These are phyloP conservation scores for Leptodontidium sp. DNA, from an alignment of 2,329 filamentous ascomycete genomes.

Conservation along the genomic window DNA sequence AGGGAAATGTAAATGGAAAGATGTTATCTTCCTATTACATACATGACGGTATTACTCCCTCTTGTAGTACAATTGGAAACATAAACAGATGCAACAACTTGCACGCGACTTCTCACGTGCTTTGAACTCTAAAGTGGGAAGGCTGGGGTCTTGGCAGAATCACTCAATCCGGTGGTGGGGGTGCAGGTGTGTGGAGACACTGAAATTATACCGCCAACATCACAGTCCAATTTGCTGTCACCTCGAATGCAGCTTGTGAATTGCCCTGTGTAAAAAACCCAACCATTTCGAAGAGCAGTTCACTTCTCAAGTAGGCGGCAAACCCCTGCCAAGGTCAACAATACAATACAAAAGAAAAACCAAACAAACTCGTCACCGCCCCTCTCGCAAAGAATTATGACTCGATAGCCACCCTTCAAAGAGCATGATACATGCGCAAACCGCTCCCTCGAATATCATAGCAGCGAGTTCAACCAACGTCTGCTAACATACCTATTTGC, in stretches of 20 bases:
- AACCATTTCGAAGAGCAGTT: neutral
- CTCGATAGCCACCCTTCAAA: slow-evolving; percentile 37
- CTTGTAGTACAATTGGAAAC: neutral
- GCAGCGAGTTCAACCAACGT: slow-evolving; percentile 32
- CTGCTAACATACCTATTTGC: slow-evolving; percentile 14
- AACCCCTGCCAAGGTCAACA: neutral
- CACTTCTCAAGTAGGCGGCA: neutral
- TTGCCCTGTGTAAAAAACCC: neutral
- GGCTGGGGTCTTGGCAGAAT: slow-evolving; percentile 19
- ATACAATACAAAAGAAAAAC: neutral
- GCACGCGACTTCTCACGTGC: slow-evolving; percentile 20
- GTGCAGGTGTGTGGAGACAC: slow-evolving; percentile 9
- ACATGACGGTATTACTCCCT: no score
- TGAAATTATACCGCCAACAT: slow-evolving; percentile 19
- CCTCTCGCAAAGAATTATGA: slow-evolving; percentile 37
- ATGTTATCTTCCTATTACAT: no score
- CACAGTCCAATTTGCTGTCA: slow-evolving; percentile 4
- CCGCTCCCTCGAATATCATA: slow-evolving; percentile 18
- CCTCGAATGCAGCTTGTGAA: neutral
- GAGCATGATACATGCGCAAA: slow-evolving; percentile 43
- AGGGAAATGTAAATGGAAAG: no score
- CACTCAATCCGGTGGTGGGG: slow-evolving; percentile 24
- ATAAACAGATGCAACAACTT: neutral
- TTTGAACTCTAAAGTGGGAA: neutral
- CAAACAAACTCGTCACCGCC: slow-evolving; percentile 28